Conservation (phyloP, 345 rosid genomes). For the Salix udensis region DNA sequence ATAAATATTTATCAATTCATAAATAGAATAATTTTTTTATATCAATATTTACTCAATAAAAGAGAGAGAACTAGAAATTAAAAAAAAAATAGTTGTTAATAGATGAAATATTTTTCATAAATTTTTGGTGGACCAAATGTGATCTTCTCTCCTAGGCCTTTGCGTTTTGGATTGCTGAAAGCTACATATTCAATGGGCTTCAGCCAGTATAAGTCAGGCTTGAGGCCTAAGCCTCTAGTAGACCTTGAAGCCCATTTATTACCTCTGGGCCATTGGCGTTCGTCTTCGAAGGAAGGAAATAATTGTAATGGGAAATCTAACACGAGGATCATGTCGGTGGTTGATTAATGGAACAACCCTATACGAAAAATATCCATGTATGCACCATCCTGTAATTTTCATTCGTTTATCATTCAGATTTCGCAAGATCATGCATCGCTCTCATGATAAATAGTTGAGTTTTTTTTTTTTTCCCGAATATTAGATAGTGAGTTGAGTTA, state of each 20-base stretch:
- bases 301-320: not conserved
- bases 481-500: not conserved
- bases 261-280: not conserved
- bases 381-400: too few relatives aligned
- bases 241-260: not conserved
- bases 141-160: not conserved
- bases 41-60: too few relatives aligned
- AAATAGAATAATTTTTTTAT: too few relatives aligned
- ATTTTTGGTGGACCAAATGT: too few relatives aligned
- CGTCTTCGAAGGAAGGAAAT: not conserved
- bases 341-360: not conserved
- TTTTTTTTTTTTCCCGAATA: too few relatives aligned
- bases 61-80: too few relatives aligned
- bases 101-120: too few relatives aligned
- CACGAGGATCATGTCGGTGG: not conserved
- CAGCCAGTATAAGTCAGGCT: not conserved
- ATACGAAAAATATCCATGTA: not conserved
- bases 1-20: too few relatives aligned
- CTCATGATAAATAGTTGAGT: too few relatives aligned
- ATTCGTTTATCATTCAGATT: too few relatives aligned
- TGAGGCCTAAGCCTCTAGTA: not conserved
- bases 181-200: not conserved
- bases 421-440: too few relatives aligned
- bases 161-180: not conserved
- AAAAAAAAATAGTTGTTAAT: too few relatives aligned